Evolutionary conservation across 2,329 filamentous ascomycete species (phyloP).

Genomic region (Colletotrichum sp.): DNA sequence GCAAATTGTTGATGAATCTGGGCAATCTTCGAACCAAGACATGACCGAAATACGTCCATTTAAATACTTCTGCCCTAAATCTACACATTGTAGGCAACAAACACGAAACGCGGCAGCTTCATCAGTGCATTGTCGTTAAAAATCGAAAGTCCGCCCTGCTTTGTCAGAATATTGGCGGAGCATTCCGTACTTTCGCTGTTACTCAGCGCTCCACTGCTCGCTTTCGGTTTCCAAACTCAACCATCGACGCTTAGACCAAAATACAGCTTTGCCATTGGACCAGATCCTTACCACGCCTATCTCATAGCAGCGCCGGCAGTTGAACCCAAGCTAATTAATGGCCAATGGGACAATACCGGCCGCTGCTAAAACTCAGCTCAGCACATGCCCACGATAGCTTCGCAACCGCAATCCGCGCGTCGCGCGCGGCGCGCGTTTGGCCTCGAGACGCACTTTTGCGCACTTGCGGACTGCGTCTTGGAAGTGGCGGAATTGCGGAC

Average conservation of each 20-base stretch:
- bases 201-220: background rate
- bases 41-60: fast-evolving
- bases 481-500: too few relatives aligned
- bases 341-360: too few relatives aligned
- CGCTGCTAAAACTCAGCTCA: too few relatives aligned
- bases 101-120: fast-evolving
- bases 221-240: background rate
- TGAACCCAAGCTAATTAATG: too few relatives aligned
- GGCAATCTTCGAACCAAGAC: background rate
- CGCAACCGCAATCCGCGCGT: too few relatives aligned
- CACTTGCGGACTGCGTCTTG: too few relatives aligned
- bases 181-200: background rate
- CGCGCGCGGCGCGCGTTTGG: too few relatives aligned
- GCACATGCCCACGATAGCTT: too few relatives aligned
- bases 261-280: too few relatives aligned
- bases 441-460: too few relatives aligned
- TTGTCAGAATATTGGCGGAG: background rate
- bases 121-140: background rate
- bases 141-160: background rate
- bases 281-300: fast-evolving
- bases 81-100: background rate
- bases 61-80: fast-evolving
- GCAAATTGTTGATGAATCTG: fast-evolving
- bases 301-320: too few relatives aligned
- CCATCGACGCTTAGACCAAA: too few relatives aligned